Conservation (phyloP, 116 monocot genomes). For the Iris pallida region DNA sequence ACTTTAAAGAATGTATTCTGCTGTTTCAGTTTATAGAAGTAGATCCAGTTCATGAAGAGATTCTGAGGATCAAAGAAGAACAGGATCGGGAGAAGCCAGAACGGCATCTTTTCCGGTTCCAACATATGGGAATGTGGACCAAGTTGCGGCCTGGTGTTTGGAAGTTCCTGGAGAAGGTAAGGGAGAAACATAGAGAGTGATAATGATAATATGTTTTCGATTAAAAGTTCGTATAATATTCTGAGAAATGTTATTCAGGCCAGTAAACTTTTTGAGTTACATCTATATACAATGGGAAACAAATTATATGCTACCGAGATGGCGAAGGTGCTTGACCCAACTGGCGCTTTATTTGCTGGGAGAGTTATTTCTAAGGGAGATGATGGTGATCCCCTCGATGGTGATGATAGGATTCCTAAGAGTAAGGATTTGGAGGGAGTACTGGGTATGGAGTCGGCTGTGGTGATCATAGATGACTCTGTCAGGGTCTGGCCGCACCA, state of each 20-base stretch:
- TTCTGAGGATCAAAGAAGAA: slow-evolving; percentile 83
- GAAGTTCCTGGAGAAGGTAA: slow-evolving; percentile 92
- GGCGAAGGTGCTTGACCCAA: slow-evolving; percentile 96
- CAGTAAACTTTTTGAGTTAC: slow-evolving; percentile 85
- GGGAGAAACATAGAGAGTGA: not conserved
- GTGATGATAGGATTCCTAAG: slow-evolving; percentile 77
- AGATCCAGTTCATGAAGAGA: slow-evolving; percentile 76
- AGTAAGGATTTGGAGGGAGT: slow-evolving; percentile 96
- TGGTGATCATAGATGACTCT: slow-evolving; percentile 96
- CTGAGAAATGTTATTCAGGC: slow-evolving; percentile 33
- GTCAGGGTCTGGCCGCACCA: slow-evolving; percentile 91
- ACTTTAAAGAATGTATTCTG: slow-evolving; percentile 4
- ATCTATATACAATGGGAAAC: slow-evolving; percentile 98
- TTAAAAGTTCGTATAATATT: not conserved
- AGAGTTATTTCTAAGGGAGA: slow-evolving; percentile 91
- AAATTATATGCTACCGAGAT: slow-evolving; percentile 96
- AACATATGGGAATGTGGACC: slow-evolving; percentile 98
- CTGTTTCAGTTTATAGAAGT: slow-evolving; percentile 71
- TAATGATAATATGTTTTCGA: not conserved
- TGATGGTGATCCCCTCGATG: slow-evolving; percentile 62
- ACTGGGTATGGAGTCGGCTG: slow-evolving; percentile 94
- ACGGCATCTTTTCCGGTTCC: slow-evolving; percentile 75
- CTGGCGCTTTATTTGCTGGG: slow-evolving; percentile 72
- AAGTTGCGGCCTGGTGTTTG: slow-evolving; percentile 93
- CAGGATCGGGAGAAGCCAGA: slow-evolving; percentile 57